These are phyloP conservation scores for Anthostomella pinea DNA, from an alignment of 2,329 filamentous ascomycete species.

Conservation along the genomic window DNA sequence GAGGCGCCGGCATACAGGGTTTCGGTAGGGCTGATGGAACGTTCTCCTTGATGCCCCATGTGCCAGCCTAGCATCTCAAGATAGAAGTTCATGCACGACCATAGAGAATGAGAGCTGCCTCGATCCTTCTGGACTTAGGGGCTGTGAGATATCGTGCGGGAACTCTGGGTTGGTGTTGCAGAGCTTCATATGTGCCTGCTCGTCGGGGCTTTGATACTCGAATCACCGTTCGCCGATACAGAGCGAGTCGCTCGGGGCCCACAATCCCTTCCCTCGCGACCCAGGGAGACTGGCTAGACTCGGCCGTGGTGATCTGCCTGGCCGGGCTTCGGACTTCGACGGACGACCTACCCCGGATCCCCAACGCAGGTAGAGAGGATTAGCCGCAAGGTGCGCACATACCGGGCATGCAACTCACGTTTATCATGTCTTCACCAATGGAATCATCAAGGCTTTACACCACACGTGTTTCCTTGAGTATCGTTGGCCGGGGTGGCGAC, in stretches of 20 bases:
- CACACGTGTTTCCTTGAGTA: too few relatives aligned
- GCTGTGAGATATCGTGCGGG: conserved; percentile 1
- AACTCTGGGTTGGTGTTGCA: background rate
- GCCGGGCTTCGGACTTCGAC: conserved; percentile 19
- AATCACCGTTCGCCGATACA: background rate
- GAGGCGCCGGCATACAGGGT: too few relatives aligned
- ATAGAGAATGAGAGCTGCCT: background rate
- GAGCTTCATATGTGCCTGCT: background rate
- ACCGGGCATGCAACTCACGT: conserved; percentile 4
- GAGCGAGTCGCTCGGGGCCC: background rate
- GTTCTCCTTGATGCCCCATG: background rate
- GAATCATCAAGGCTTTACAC: background rate
- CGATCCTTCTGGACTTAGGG: conserved; percentile 1
- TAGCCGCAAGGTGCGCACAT: conserved; percentile 5
- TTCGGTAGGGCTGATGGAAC: conserved; percentile 1
- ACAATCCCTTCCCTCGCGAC: background rate
- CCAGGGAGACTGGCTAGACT: too few relatives aligned
- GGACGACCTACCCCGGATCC: conserved; percentile 20
- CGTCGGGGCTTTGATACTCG: background rate
- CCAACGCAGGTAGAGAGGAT: conserved; percentile 11
- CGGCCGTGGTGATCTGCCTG: conserved; percentile 1
- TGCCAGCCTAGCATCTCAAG: too few relatives aligned
- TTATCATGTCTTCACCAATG: background rate
- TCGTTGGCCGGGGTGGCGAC: too few relatives aligned
- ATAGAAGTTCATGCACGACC: background rate